Conservation (phyloP, 345 rosid species). For the Kandelia obovata region DNA sequence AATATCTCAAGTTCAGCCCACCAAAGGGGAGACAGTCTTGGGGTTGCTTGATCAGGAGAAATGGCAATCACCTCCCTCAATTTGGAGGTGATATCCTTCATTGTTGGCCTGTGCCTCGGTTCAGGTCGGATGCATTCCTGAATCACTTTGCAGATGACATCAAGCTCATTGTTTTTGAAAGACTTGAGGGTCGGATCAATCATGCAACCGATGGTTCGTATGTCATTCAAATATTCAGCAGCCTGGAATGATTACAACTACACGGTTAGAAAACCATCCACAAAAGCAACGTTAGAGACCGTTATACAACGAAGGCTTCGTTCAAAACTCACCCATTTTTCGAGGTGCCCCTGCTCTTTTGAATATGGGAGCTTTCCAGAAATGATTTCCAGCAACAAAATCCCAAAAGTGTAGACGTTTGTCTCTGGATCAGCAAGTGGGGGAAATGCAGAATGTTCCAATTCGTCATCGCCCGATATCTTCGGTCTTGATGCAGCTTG, state of each 20-base stretch:
- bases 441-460: conserved; percentile 44
- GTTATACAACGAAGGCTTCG: neutral
- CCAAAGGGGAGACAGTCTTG: conserved; percentile 95
- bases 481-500: conserved; percentile 23
- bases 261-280: neutral
- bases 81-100: conserved; percentile 52
- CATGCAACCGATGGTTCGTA: conserved; percentile 39
- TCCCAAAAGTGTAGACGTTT: conserved; percentile 69
- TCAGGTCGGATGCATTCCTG: conserved; percentile 52
- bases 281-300: neutral
- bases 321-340: conserved; percentile 60
- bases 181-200: conserved; percentile 64
- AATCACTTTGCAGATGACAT: conserved; percentile 54
- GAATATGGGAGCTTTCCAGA: conserved; percentile 75
- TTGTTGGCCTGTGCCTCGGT: conserved; percentile 58
- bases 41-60: conserved; percentile 81
- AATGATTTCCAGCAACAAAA: conserved; percentile 72
- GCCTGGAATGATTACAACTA: conserved; percentile 46
- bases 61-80: conserved; percentile 56
- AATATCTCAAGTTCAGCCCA: conserved; percentile 98
- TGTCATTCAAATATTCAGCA: conserved; percentile 48
- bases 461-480: conserved; percentile 32
- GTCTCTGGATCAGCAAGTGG: conserved; percentile 48
- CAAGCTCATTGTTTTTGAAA: conserved; percentile 62
- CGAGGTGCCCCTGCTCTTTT: conserved; percentile 59